Evolutionary conservation across 2,329 filamentous ascomycete species (phyloP).

Genomic region (Gaeumannomyces sp.): DNA sequence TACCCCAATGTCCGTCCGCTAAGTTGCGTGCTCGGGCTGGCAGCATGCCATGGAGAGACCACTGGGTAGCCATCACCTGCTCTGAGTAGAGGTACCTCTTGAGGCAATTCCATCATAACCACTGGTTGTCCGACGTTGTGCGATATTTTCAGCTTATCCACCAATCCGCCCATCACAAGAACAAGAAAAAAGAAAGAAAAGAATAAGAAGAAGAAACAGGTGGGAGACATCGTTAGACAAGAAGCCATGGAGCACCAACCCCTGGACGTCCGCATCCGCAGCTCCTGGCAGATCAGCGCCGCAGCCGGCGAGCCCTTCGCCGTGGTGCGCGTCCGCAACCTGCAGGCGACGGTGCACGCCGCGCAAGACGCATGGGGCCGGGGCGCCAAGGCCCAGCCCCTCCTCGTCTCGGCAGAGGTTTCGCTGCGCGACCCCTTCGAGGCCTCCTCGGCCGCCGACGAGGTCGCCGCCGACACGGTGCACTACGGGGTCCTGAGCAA

Average conservation of each 20-base stretch:
- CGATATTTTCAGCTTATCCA: too few relatives aligned
- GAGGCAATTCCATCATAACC: background rate
- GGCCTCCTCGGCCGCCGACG: constrained; percentile 51
- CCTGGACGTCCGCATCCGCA: constrained; percentile 20
- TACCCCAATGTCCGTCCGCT: too few relatives aligned
- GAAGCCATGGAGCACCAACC: background rate
- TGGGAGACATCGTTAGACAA: background rate
- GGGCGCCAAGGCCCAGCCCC: constrained; percentile 50
- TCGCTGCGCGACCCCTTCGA: constrained; percentile 50
- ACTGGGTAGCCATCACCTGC: background rate
- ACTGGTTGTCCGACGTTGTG: too few relatives aligned
- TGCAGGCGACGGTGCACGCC: constrained; percentile 50
- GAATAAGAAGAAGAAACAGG: background rate
- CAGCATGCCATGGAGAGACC: background rate
- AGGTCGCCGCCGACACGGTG: constrained; percentile 61
- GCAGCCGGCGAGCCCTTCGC: constrained; percentile 41
- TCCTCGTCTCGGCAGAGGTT: constrained; percentile 54
- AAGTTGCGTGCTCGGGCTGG: background rate
- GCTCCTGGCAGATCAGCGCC: constrained; percentile 31
- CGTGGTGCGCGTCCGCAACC: constrained; percentile 54
- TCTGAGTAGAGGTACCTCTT: background rate
- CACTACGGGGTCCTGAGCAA: constrained; percentile 71
- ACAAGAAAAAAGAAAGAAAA: background rate
- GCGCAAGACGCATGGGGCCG: constrained; percentile 65
- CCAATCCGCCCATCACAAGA: too few relatives aligned